phyloP scores from a whole-genome alignment of 1,139 yeast species.

The Hansenula lynferdii region DNA sequence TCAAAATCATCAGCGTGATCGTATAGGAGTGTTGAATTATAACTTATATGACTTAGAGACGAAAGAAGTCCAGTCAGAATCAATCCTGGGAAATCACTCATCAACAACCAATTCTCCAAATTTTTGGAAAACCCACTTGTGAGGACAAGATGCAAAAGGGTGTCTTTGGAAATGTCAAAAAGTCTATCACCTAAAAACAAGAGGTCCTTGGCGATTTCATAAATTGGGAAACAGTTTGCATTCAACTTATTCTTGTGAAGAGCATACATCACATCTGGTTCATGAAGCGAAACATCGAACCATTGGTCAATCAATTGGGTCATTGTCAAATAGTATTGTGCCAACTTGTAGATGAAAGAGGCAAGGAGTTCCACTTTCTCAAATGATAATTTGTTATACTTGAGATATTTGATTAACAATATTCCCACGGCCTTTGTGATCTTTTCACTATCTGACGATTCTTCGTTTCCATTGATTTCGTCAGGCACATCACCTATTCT shows the following conservation, averaged over 20 bases:
- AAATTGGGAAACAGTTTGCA: conserved; percentile 2
- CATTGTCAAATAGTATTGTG: neutral
- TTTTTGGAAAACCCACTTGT: neutral
- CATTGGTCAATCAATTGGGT: conserved; percentile 2
- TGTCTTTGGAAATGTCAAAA: neutral
- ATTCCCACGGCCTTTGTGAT: neutral
- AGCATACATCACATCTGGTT: conserved; percentile 2
- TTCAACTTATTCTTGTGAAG: neutral
- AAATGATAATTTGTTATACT: neutral
- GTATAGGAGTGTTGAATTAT: neutral
- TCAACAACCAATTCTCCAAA: conserved; percentile 2
- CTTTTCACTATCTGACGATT: too few relatives aligned
- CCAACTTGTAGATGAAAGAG: neutral
- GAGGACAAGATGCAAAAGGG: conserved; percentile 2
- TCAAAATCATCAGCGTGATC: neutral
- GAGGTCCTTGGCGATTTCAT: conserved; percentile 4
- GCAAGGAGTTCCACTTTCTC: neutral
- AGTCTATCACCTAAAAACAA: conserved; percentile 1
- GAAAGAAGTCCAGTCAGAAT: conserved; percentile 1
- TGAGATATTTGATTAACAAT: neutral
- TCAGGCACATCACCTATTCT: neutral
- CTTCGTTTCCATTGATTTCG: neutral
- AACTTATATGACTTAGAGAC: conserved; percentile 3
- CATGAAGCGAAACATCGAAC: neutral
- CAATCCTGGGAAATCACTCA: conserved; percentile 3